Evolutionary conservation across 2,329 filamentous ascomycete genomes (phyloP).

Genomic region (Capronia epimyces): DNA sequence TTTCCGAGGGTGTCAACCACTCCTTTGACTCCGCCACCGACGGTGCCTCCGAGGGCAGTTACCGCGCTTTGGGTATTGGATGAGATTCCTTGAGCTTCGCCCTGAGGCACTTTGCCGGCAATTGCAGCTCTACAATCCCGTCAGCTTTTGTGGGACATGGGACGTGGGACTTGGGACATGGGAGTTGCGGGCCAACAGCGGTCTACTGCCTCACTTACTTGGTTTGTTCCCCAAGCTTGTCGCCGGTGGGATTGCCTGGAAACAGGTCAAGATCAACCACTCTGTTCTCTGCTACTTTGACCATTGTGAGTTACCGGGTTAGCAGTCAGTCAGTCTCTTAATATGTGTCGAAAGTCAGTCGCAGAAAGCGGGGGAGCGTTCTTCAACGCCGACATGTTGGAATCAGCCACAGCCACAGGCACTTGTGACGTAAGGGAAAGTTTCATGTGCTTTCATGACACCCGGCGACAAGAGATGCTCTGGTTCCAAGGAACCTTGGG

Average conservation of each 20-base stretch:
- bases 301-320: conserved; percentile 30
- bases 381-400: not conserved
- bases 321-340: not conserved
- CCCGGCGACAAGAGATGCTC: not conserved
- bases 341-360: not conserved
- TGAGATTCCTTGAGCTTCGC: conserved; percentile 18
- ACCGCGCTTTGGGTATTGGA: conserved; percentile 23
- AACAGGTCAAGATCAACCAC: conserved; percentile 26
- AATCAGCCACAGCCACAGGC: not conserved
- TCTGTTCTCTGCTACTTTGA: conserved; percentile 26
- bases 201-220: conserved; percentile 8
- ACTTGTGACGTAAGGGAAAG: not conserved
- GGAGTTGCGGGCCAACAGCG: not conserved
- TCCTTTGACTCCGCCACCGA: conserved; percentile 25
- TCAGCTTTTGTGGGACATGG: not conserved
- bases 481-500: not conserved
- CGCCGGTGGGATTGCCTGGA: conserved; percentile 20
- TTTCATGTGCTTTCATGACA: not conserved
- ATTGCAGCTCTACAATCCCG: conserved; percentile 12
- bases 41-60: conserved; percentile 21
- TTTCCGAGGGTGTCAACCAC: conserved; percentile 25
- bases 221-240: conserved; percentile 19
- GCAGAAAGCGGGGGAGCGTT: not conserved
- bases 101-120: conserved; percentile 18
- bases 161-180: too few relatives aligned